A percentile compares a stretch with the other conserved stretches of the same genome.
Evolutionary conservation across 495 filamentous ascomycete species (phyloP).

Genomic region (Geopyxis carbonaria): DNA sequence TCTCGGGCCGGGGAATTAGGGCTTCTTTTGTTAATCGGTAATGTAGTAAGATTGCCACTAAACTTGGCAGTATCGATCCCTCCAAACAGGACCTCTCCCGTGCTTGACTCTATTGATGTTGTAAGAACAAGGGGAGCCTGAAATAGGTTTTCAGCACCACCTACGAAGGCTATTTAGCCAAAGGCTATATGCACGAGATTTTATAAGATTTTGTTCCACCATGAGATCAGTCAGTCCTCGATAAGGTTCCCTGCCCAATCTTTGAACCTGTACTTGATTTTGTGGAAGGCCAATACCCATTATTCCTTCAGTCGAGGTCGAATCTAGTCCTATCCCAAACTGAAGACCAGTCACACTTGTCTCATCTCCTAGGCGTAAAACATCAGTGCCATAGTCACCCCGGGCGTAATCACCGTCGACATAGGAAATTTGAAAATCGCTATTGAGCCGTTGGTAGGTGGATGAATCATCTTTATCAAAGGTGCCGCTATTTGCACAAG

Average conservation of each 20-base stretch:
- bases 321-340: conserved; percentile 71
- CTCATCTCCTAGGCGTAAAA: conserved; percentile 45
- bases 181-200: conserved; percentile 68
- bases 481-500: conserved; percentile 44
- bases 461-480: conserved; percentile 60
- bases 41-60: conserved; percentile 47
- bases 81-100: conserved; percentile 77
- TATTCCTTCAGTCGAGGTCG: conserved; percentile 58
- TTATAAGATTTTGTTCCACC: conserved; percentile 50
- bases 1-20: conserved; percentile 41
- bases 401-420: conserved; percentile 65
- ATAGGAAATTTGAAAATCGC: conserved; percentile 80
- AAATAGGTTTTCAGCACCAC: background rate
- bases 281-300: conserved; percentile 75
- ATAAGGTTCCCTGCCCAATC: conserved; percentile 44
- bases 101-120: conserved; percentile 36
- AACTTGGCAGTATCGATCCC: conserved; percentile 76
- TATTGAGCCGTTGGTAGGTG: conserved; percentile 60
- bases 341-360: conserved; percentile 47
- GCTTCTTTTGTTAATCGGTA: conserved; percentile 51
- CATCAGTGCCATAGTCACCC: conserved; percentile 77
- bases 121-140: conserved; percentile 1
- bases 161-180: conserved; percentile 67
- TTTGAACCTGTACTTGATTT: conserved; percentile 64
- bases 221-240: conserved; percentile 63